A percentile compares a stretch with the other conserved stretches of the same genome.
phyloP scores from a whole-genome alignment of 345 rosid genomes.

The Bruguiera parviflora region DNA sequence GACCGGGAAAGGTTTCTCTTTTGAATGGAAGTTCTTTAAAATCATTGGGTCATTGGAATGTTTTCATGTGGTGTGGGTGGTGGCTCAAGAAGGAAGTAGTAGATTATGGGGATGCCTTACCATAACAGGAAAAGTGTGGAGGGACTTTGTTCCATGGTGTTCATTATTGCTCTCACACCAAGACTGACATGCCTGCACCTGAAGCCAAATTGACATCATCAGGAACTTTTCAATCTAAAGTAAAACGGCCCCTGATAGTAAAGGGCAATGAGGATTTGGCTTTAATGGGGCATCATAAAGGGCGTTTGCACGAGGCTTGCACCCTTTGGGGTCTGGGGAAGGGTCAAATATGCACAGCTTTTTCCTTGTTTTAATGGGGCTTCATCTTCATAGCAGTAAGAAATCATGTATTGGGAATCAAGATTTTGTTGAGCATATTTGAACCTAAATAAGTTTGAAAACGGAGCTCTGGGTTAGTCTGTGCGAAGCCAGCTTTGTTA shows the following conservation, averaged over 20 bases:
- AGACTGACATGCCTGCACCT: neutral
- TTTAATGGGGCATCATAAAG: too few species aligned
- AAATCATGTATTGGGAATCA: neutral
- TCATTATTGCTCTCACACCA: neutral
- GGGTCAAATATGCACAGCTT: too few species aligned
- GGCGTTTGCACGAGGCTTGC: too few species aligned
- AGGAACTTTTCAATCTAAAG: neutral
- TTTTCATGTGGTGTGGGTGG: neutral
- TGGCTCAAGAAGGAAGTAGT: neutral
- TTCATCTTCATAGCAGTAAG: too few species aligned
- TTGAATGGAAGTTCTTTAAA: neutral
- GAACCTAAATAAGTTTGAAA: neutral
- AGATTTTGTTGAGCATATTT: neutral
- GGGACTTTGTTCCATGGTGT: neutral
- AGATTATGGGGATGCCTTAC: neutral
- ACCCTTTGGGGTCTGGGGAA: too few species aligned
- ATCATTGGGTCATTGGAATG: neutral
- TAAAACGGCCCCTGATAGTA: neutral
- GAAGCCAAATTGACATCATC: neutral
- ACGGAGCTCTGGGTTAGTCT: neutral
- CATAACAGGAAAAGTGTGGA: neutral
- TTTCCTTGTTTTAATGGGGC: too few species aligned
- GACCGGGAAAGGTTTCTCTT: too few species aligned
- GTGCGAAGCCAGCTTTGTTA: too few species aligned
- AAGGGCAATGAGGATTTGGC: neutral